phyloP scores from a whole-genome alignment of 306 rosid genomes.

The Hylodesmum podocarpum region DNA sequence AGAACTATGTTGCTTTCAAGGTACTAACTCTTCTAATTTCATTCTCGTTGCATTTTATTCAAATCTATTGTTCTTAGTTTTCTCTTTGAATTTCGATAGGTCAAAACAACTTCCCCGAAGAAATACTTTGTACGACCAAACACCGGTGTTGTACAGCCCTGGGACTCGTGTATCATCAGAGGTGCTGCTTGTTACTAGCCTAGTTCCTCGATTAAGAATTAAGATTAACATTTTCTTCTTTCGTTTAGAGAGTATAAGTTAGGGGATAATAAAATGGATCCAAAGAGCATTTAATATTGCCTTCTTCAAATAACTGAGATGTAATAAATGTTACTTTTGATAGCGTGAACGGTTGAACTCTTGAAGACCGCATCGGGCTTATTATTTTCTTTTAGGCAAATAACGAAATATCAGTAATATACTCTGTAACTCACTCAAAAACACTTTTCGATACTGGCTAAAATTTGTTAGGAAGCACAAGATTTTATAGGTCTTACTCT shows the following conservation, averaged over 20 bases:
- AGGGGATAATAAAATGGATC: background rate
- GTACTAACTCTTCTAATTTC: constrained; percentile 37
- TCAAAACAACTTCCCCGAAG: constrained; percentile 97
- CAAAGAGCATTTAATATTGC: background rate
- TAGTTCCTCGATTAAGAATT: background rate
- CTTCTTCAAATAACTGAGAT: background rate
- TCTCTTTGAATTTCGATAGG: constrained; percentile 62
- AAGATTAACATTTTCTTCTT: background rate
- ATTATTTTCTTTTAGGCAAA: background rate
- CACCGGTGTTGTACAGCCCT: constrained; percentile 77
- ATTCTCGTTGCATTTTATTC: background rate
- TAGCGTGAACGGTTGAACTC: background rate
- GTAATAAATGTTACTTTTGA: background rate
- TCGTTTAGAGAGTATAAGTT: background rate
- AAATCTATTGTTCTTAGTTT: background rate
- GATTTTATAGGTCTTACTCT: too few relatives aligned
- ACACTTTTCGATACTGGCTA: too few relatives aligned
- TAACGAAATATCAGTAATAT: background rate
- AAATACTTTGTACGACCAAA: constrained; percentile 97
- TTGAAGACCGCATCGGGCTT: background rate
- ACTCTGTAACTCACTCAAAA: background rate
- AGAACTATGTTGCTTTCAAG: constrained; percentile 87
- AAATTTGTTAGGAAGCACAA: too few relatives aligned
- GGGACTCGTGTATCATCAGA: constrained; percentile 89
- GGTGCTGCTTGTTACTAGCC: constrained; percentile 50